Percentiles rank a stretch among this genome's conserved stretches.
phyloP scores from a whole-genome alignment of 352 stramenopile species.

The Phytopythium montanum region DNA sequence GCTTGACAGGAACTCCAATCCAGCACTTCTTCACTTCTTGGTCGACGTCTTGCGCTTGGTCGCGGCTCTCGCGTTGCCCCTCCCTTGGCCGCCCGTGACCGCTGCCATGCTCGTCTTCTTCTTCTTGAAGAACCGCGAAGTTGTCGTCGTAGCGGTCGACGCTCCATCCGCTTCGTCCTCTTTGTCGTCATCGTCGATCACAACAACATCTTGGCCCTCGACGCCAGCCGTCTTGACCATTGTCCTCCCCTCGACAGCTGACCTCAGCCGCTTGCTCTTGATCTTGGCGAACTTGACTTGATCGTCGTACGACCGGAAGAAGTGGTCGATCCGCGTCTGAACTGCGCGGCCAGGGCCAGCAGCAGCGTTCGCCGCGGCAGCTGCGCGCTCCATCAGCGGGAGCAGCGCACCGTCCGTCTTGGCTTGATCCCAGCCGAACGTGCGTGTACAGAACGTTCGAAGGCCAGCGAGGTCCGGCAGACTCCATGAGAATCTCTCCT shows the following conservation, averaged over 20 bases:
- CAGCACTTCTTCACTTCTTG: not conserved
- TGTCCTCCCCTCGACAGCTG: slow-evolving; percentile 56
- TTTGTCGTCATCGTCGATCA: not conserved
- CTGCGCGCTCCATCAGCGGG: slow-evolving; percentile 81
- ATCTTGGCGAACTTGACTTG: slow-evolving; percentile 94
- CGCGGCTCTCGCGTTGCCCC: not conserved
- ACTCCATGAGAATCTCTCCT: slow-evolving; percentile 91
- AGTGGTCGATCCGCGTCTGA: slow-evolving; percentile 94
- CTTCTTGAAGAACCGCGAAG: slow-evolving; percentile 7
- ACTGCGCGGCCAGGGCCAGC: slow-evolving; percentile 23
- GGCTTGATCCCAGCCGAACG: slow-evolving; percentile 91
- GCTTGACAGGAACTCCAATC: not conserved
- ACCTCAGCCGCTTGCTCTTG: slow-evolving; percentile 83
- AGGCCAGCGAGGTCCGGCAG: slow-evolving; percentile 87
- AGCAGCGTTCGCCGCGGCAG: slow-evolving; percentile 16
- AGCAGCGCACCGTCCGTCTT: slow-evolving; percentile 89
- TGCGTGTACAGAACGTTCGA: slow-evolving; percentile 82
- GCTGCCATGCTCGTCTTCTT: slow-evolving; percentile 8
- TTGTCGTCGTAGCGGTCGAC: not conserved
- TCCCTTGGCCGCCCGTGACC: not conserved
- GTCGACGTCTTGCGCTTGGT: slow-evolving; percentile 4
- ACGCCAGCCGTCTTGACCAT: slow-evolving; percentile 1
- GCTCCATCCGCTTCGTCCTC: not conserved
- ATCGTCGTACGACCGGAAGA: slow-evolving; percentile 96
- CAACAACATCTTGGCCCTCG: slow-evolving; percentile 11